phyloP scores from a whole-genome alignment of 2,329 filamentous ascomycete species.

The Calonectria crousiana region DNA sequence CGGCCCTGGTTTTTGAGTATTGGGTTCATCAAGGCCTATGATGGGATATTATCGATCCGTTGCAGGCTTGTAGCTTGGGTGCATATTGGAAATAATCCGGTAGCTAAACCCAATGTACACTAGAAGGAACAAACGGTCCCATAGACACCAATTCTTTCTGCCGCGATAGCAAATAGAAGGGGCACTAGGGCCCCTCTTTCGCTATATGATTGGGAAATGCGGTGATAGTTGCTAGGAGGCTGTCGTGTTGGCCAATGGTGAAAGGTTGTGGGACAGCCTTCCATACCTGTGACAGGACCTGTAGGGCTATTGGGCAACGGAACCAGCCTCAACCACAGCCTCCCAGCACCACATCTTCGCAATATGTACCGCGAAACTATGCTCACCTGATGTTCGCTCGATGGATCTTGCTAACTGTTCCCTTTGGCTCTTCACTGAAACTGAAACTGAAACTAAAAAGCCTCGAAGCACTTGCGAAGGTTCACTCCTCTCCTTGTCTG shows the following conservation, averaged over 20 bases:
- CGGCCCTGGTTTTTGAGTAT: too few relatives aligned
- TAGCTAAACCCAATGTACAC: too few relatives aligned
- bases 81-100: too few relatives aligned
- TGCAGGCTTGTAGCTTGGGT: too few relatives aligned
- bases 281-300: background rate
- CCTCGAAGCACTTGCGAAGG: background rate
- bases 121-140: too few relatives aligned
- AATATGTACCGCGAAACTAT: slow-evolving; percentile 2
- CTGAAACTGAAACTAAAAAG: background rate
- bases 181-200: slow-evolving; percentile 19
- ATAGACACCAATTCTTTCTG: too few relatives aligned
- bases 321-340: background rate
- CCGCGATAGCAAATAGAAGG: too few relatives aligned
- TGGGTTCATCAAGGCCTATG: too few relatives aligned
- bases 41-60: too few relatives aligned
- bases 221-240: background rate
- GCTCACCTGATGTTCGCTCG: background rate
- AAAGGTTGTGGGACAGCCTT: background rate
- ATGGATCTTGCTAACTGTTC: background rate
- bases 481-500: background rate
- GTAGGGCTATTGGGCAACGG: background rate
- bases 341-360: background rate
- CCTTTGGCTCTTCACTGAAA: background rate
- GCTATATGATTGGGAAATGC: background rate
- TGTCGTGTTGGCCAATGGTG: background rate